A percentile compares a stretch with the other conserved stretches of the same genome.
Evolutionary conservation across 495 filamentous ascomycete genomes (phyloP).

Genomic region (Evernia prunastri): DNA sequence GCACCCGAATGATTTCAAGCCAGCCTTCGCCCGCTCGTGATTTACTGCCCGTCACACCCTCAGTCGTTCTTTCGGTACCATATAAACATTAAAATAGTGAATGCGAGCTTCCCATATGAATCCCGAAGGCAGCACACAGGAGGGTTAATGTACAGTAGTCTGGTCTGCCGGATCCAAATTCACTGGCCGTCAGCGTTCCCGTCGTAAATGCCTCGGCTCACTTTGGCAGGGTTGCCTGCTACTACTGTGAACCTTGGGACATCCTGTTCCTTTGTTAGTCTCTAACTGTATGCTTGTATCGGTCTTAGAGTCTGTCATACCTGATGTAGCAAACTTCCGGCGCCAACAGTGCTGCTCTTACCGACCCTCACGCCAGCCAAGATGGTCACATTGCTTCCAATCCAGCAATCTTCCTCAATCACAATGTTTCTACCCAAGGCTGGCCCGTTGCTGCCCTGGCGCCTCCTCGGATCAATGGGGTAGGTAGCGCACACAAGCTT

Average conservation of each 20-base stretch:
- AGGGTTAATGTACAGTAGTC: not conserved
- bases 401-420: constrained; percentile 86
- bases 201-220: constrained; percentile 48
- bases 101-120: not conserved
- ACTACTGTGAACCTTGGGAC: constrained; percentile 57
- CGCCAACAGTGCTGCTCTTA: constrained; percentile 41
- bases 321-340: constrained; percentile 32
- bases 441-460: constrained; percentile 67
- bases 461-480: constrained; percentile 65
- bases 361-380: constrained; percentile 52
- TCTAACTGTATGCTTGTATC: not conserved
- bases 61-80: constrained; percentile 20
- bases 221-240: constrained; percentile 56
- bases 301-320: constrained; percentile 4
- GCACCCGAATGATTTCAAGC: too few species aligned
- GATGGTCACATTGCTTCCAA: constrained; percentile 80
- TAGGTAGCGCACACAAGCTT: constrained; percentile 74
- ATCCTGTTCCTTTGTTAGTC: constrained; percentile 37
- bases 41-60: constrained; percentile 13
- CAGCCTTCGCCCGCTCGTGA: not conserved
- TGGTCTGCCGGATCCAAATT: not conserved
- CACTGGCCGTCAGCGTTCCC: constrained; percentile 25
- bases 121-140: not conserved
- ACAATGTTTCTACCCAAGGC: constrained; percentile 65
- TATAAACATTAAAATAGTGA: not conserved